Percentiles rank a stretch among this genome's conserved stretches.
Evolutionary conservation across 83 land plant species (phyloP).

Genomic region (Isoetes engelmannii): DNA sequence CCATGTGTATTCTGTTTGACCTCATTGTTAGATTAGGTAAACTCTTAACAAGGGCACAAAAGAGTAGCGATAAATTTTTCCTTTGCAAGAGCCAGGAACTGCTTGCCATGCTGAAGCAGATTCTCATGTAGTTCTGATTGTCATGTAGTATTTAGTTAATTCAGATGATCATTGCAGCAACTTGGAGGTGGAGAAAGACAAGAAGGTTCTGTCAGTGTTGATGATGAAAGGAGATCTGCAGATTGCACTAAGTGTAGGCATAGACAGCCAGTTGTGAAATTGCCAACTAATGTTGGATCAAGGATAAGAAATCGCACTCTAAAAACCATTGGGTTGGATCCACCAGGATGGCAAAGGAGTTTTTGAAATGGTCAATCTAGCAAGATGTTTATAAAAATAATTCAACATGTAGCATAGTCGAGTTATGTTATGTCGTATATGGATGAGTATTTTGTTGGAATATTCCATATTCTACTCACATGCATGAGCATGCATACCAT

Average conservation of each 20-base stretch:
- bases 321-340: slow-evolving; percentile 60
- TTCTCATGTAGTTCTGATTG: slow-evolving; percentile 45
- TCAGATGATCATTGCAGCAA: neutral
- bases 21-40: too few relatives aligned
- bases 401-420: too few relatives aligned
- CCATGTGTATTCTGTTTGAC: too few relatives aligned
- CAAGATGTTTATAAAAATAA: slow-evolving; percentile 89
- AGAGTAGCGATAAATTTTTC: too few relatives aligned
- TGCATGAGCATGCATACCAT: too few relatives aligned
- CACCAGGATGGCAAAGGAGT: slow-evolving; percentile 76
- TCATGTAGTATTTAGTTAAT: neutral
- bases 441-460: too few relatives aligned
- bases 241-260: too few relatives aligned
- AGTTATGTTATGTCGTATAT: too few relatives aligned
- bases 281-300: slow-evolving; percentile 94
- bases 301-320: slow-evolving; percentile 68
- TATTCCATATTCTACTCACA: too few relatives aligned
- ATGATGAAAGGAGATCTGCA: slow-evolving; percentile 14
- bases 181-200: slow-evolving; percentile 29
- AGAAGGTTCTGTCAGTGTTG: slow-evolving; percentile 18
- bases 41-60: too few relatives aligned
- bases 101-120: slow-evolving; percentile 80
- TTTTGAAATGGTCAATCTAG: slow-evolving; percentile 70
- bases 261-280: slow-evolving; percentile 69
- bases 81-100: too few relatives aligned